These are phyloP conservation scores for Sugiyamaella americana DNA, from an alignment of 805 yeast genomes.

Conservation along the genomic window DNA sequence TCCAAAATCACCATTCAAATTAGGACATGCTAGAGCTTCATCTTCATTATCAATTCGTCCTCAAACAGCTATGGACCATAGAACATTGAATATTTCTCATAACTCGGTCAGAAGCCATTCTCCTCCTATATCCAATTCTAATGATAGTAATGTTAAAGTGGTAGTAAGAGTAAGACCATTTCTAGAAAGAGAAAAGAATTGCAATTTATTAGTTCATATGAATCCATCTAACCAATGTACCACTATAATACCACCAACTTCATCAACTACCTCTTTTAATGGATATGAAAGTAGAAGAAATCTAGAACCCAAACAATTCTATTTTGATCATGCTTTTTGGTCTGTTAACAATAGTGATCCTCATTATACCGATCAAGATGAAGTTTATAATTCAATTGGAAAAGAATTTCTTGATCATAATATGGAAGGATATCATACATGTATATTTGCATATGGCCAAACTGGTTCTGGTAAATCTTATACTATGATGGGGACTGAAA, in stretches of 20 bases:
- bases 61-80: not conserved
- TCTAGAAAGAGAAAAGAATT: conserved; percentile 22
- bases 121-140: not conserved
- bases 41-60: not conserved
- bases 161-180: conserved; percentile 38
- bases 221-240: conserved; percentile 13
- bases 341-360: conserved; percentile 36
- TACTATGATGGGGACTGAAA: conserved; percentile 63
- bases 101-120: not conserved
- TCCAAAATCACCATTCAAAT: too few relatives aligned
- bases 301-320: conserved; percentile 36
- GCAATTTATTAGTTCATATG: conserved; percentile 18
- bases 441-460: conserved; percentile 75
- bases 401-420: conserved; percentile 55
- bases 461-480: conserved; percentile 81
- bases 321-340: conserved; percentile 49
- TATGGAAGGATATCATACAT: conserved; percentile 63
- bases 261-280: conserved; percentile 5
- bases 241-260: conserved; percentile 19
- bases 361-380: conserved; percentile 42
- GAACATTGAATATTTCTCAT: not conserved
- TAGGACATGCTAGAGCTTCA: not conserved
- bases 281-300: conserved; percentile 21
- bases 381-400: conserved; percentile 51
- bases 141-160: conserved; percentile 33